These are phyloP conservation scores for Neopestalotiopsis sp. DNA, from an alignment of 2,329 filamentous ascomycete species.

Conservation along the genomic window DNA sequence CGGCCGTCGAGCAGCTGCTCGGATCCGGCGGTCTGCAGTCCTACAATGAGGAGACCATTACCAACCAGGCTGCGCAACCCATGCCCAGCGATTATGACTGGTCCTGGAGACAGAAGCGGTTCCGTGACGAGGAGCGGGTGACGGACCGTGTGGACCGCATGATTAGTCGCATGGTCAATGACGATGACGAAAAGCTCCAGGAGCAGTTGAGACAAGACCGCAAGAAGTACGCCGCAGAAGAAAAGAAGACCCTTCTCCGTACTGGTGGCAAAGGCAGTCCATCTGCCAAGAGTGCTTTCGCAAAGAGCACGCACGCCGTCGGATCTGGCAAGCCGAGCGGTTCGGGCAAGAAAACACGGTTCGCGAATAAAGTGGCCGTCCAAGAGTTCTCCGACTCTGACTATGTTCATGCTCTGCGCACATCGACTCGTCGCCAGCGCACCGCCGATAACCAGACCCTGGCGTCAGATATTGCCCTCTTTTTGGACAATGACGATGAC, in stretches of 20 bases:
- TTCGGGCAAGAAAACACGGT: neutral
- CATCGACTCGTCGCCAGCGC: neutral
- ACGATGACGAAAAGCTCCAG: neutral
- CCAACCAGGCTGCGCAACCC: neutral
- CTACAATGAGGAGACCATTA: conserved; percentile 2
- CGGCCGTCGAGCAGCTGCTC: neutral
- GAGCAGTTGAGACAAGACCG: neutral
- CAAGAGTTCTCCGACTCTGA: neutral
- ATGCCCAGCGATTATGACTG: conserved; percentile 5
- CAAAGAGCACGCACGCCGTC: neutral
- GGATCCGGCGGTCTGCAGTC: conserved; percentile 10
- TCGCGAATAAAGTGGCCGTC: neutral
- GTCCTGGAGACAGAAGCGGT: conserved; percentile 10
- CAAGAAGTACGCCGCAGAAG: neutral
- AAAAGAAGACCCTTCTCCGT: neutral
- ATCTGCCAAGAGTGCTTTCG: neutral
- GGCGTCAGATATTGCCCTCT: conserved; percentile 3
- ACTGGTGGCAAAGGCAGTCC: neutral
- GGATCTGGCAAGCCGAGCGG: neutral
- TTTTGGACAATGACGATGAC: conserved; percentile 2
- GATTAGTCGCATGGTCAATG: conserved; percentile 1
- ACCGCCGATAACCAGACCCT: neutral
- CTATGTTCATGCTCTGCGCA: neutral
- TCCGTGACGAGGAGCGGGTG: neutral
- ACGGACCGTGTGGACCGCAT: conserved; percentile 7